A percentile compares a stretch with the other conserved stretches of the same genome.
These are phyloP conservation scores for Celoporthe dispersa DNA, from an alignment of 2,329 filamentous ascomycete species.

Conservation along the genomic window DNA sequence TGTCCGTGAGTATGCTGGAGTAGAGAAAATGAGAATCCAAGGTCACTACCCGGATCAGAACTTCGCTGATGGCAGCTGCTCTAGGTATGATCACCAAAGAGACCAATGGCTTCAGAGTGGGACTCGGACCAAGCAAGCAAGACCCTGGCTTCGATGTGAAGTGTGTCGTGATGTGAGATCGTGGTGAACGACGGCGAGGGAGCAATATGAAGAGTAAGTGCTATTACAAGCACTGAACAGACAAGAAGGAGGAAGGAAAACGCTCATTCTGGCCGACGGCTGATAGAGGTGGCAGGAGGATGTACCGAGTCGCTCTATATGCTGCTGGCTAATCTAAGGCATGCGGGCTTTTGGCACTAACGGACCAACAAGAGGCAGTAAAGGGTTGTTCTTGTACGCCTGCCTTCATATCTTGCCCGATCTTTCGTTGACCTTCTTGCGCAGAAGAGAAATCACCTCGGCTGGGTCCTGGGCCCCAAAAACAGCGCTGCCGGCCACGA, in stretches of 20 bases:
- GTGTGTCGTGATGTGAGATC: slow-evolving; percentile 45
- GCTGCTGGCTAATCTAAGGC: slow-evolving; percentile 6
- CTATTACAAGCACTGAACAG: not conserved
- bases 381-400: not conserved
- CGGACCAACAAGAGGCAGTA: not conserved
- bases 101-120: slow-evolving; percentile 52
- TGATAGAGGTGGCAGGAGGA: slow-evolving; percentile 11
- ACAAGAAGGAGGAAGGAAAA: not conserved
- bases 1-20: slow-evolving; percentile 37
- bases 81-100: slow-evolving; percentile 47
- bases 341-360: not conserved
- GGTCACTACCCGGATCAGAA: not conserved
- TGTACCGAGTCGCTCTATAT: not conserved
- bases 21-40: not conserved
- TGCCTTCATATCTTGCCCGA: slow-evolving; percentile 44
- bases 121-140: slow-evolving; percentile 46
- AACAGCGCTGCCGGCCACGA: slow-evolving; percentile 94
- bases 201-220: not conserved
- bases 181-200: not conserved
- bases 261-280: slow-evolving; percentile 15
- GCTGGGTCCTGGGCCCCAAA: slow-evolving; percentile 89
- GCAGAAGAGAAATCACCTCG: slow-evolving; percentile 82
- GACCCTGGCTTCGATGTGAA: slow-evolving; percentile 45
- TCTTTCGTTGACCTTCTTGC: slow-evolving; percentile 74
- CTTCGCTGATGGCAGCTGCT: not conserved